phyloP scores from a whole-genome alignment of 805 yeast species.

The Myxozyma kluyveri region DNA sequence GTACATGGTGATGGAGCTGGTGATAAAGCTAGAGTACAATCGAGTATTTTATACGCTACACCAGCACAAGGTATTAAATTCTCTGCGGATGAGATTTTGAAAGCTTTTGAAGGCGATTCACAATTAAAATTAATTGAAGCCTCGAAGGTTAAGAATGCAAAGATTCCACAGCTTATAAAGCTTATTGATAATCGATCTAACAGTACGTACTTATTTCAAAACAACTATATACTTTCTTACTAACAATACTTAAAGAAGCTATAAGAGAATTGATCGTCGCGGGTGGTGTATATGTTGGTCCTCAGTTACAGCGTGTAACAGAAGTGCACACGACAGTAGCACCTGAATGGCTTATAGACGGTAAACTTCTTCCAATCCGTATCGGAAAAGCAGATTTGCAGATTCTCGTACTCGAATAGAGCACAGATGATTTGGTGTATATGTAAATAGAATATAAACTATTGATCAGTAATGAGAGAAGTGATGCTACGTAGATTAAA shows the following conservation, averaged over 20 bases:
- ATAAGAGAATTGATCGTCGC: slow-evolving; percentile 34
- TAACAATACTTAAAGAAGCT: slow-evolving; percentile 5
- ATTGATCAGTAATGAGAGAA: no score
- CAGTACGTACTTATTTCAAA: slow-evolving; percentile 33
- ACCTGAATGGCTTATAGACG: slow-evolving; percentile 55
- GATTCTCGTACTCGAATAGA: slow-evolving; percentile 11
- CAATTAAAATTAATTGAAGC: slow-evolving; percentile 45
- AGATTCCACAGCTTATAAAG: slow-evolving; percentile 54
- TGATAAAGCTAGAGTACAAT: slow-evolving; percentile 60
- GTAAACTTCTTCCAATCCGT: slow-evolving; percentile 60
- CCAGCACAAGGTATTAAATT: slow-evolving; percentile 47
- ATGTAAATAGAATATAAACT: not conserved
- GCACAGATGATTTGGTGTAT: not conserved
- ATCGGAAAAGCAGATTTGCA: slow-evolving; percentile 60
- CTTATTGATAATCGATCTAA: slow-evolving; percentile 15
- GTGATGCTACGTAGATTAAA: no score
- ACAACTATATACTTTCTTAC: not conserved
- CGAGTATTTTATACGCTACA: slow-evolving; percentile 64
- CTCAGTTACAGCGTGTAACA: slow-evolving; percentile 50
- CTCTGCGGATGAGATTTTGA: slow-evolving; percentile 46
- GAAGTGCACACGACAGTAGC: slow-evolving; percentile 52
- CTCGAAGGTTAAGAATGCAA: slow-evolving; percentile 41
- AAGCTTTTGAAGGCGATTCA: slow-evolving; percentile 58
- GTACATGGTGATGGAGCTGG: slow-evolving; percentile 83
- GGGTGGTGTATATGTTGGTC: slow-evolving; percentile 75